Evolutionary conservation across 371 early-diverging fungal species (phyloP), one percentile per base, ranked within the genome.

Genomic region (Coemansia sp.): DNA sequence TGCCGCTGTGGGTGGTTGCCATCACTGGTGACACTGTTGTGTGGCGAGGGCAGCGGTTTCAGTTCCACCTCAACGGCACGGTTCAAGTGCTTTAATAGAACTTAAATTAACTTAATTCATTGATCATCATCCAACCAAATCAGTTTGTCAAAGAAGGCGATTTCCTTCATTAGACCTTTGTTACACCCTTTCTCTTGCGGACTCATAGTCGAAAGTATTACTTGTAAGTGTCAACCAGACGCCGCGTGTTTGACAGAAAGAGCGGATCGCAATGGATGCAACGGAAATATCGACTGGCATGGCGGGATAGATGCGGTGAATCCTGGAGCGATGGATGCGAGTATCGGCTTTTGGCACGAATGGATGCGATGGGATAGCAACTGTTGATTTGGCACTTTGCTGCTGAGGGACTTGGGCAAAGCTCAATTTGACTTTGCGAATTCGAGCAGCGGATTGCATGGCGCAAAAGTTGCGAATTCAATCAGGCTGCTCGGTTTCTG

Each of bases 1-100:
- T 96, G 20, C 96, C 95, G 1, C 80, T 95, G 8, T 95, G 86
- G 68, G 26, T 90, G 0, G 91, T 86, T 68, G 94, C 94, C 3
- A 89, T 94, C 73, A 75, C 75, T 4, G 97, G 96, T 5, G 88
- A 87, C 57, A 86, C 85, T 7, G 91, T 96, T 12, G 85, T 86
- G 18, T 97, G 98, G 98, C 87, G 98, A 9, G 94, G 81, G 9
- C 74, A 63, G 25, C 57, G 44, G 47, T 82, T 72, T 55, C 48
- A 56, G 9, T 57, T 82, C 28, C 71, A 68, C 26, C 21, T 68
- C 21, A 65, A 72, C 28, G 82, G 82, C 33, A 71, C 82, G 4
- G 80, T 81, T 6, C 37, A 67, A n/a, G 64, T 67, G 7, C 26
- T 57, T 18, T 42, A 48, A 30, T 48, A 44, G n/a, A 48, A 28